phyloP scores from a whole-genome alignment of 768 basidiomycete genomes.

The Trametes cubensis region DNA sequence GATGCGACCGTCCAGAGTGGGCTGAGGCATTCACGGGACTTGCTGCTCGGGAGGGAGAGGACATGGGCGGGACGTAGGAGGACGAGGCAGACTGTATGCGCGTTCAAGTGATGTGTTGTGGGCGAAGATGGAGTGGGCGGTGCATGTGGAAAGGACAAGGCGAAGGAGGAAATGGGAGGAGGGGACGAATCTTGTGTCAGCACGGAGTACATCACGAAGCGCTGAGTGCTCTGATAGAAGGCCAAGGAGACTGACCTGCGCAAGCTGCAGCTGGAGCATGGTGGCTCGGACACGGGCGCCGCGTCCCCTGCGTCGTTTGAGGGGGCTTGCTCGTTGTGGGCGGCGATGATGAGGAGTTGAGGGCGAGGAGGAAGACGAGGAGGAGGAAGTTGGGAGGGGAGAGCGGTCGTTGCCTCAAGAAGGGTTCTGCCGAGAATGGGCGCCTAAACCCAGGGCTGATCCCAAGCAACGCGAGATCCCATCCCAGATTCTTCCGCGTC shows the following conservation, averaged over 20 bases:
- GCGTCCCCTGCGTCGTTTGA: constrained; percentile 9
- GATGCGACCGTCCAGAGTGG: constrained; percentile 11
- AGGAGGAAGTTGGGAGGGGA: neutral
- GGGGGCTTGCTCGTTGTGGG: constrained; percentile 17
- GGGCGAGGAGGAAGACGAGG: neutral
- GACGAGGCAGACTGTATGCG: constrained; percentile 18
- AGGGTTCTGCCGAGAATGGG: constrained; percentile 1
- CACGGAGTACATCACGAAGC: constrained; percentile 26
- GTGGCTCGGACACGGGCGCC: constrained; percentile 12
- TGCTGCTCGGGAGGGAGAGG: constrained; percentile 3
- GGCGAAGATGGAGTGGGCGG: neutral
- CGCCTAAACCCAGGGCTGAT: neutral
- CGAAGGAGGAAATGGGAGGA: constrained; percentile 10
- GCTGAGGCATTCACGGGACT: constrained; percentile 14
- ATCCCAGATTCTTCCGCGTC: constrained; percentile 21
- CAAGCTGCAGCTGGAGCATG: constrained; percentile 24
- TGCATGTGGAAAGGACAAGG: constrained; percentile 10
- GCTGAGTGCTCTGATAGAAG: constrained; percentile 25
- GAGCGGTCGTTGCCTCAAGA: neutral
- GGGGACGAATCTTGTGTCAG: constrained; percentile 23
- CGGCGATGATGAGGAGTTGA: constrained; percentile 6
- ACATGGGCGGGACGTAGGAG: constrained; percentile 15
- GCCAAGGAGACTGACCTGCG: constrained; percentile 21
- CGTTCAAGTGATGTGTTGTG: constrained; percentile 2
- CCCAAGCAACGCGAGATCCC: constrained; percentile 6